Conservation (phyloP, 1,284 basidiomycete species). For the Xanthoconium separans region DNA sequence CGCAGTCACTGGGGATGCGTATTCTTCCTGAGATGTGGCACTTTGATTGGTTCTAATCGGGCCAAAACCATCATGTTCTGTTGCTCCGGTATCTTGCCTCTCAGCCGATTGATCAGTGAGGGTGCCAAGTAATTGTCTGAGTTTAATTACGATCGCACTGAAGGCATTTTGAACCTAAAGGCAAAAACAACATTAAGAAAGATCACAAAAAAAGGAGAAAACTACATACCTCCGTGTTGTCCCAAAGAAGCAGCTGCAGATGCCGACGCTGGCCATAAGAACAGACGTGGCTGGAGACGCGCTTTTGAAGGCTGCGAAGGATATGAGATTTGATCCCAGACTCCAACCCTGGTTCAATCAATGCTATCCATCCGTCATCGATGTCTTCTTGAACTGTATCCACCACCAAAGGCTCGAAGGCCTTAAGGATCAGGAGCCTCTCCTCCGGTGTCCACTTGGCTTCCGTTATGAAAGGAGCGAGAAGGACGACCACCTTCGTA, state of each 20-base stretch:
- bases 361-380: slow-evolving; percentile 47
- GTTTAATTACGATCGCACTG: slow-evolving; percentile 32
- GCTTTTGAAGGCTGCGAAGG: slow-evolving; percentile 39
- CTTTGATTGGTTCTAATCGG: slow-evolving; percentile 49
- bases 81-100: slow-evolving; percentile 19
- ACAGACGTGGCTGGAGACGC: slow-evolving; percentile 8
- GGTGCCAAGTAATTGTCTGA: slow-evolving; percentile 40
- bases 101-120: slow-evolving; percentile 25
- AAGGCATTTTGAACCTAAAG: slow-evolving; percentile 59
- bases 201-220: not conserved
- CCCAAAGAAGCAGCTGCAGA: slow-evolving; percentile 59
- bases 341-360: slow-evolving; percentile 59
- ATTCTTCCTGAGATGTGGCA: slow-evolving; percentile 25
- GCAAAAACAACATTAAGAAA: not conserved
- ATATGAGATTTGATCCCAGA: slow-evolving; percentile 66
- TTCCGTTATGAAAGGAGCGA: slow-evolving; percentile 44
- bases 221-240: slow-evolving; percentile 55
- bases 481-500: slow-evolving; percentile 49
- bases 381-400: slow-evolving; percentile 26
- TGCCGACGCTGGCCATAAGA: slow-evolving; percentile 25
- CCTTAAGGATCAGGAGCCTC: slow-evolving; percentile 58
- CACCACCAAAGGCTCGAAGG: slow-evolving; percentile 61
- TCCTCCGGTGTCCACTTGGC: slow-evolving; percentile 60
- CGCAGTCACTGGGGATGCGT: slow-evolving; percentile 2
- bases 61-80: slow-evolving; percentile 67